These are phyloP conservation scores for Colletotrichum cuscutae DNA, from an alignment of 2,329 filamentous ascomycete genomes.

Conservation along the genomic window DNA sequence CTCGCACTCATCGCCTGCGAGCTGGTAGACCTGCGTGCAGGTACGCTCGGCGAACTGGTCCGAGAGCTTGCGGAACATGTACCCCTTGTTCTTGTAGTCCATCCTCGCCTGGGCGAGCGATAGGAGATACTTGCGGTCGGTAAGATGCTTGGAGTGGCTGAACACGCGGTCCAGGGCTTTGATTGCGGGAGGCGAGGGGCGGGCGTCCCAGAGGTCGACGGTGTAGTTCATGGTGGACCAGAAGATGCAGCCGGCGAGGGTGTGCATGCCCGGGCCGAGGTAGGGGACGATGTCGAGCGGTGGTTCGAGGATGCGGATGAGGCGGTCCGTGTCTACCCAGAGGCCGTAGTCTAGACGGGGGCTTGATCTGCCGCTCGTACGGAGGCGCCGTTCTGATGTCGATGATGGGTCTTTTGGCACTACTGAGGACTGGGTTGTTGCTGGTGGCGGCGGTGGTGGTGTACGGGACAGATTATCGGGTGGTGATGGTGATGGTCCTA, in stretches of 20 bases:
- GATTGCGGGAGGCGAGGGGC: background rate
- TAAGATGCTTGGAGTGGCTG: background rate
- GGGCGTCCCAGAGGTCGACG: conserved; percentile 30
- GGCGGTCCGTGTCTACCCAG: conserved; percentile 25
- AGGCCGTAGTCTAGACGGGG: conserved; percentile 34
- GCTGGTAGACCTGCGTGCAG: background rate
- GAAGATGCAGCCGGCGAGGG: conserved; percentile 32
- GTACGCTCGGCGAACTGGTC: conserved; percentile 20
- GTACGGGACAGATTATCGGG: background rate
- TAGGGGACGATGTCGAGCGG: conserved; percentile 21
- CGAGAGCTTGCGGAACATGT: conserved; percentile 28
- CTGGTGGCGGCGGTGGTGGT: background rate
- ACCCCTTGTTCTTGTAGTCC: conserved; percentile 30
- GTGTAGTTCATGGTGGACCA: conserved; percentile 34
- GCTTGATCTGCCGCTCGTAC: background rate
- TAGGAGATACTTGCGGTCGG: conserved; percentile 11
- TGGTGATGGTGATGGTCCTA: background rate
- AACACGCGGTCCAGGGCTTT: conserved; percentile 19
- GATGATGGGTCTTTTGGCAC: background rate
- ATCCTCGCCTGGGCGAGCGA: conserved; percentile 21
- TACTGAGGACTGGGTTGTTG: background rate
- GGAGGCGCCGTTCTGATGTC: background rate
- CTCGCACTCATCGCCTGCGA: background rate
- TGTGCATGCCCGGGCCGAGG: conserved; percentile 12
- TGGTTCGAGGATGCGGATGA: conserved; percentile 27